A percentile compares a stretch with the other conserved stretches of the same genome.
These are phyloP conservation scores for Umbilicus rupestris DNA, from an alignment of 164 flowering plant genomes.

Conservation along the genomic window DNA sequence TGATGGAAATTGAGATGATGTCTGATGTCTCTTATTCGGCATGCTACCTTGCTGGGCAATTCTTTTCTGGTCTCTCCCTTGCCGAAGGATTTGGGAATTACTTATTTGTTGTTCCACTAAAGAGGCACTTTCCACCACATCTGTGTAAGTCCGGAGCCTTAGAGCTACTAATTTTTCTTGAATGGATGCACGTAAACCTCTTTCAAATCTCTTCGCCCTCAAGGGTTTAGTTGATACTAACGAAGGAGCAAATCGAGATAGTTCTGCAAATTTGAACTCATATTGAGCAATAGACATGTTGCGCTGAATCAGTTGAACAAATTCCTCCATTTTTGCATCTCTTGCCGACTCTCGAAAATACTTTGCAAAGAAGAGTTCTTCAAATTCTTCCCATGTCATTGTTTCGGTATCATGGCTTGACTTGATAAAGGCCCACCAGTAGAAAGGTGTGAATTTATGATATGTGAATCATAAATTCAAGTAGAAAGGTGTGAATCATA, in stretches of 20 bases:
- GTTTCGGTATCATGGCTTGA: not conserved
- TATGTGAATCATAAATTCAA: no score
- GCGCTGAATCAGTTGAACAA: not conserved
- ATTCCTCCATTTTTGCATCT: not conserved
- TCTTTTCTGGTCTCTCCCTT: not conserved
- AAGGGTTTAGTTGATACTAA: not conserved
- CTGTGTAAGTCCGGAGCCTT: not conserved
- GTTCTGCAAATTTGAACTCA: not conserved
- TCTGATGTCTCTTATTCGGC: not conserved
- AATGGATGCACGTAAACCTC: not conserved
- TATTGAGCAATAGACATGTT: not conserved
- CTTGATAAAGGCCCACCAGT: not conserved
- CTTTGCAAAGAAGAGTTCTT: no score
- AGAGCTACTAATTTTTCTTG: not conserved
- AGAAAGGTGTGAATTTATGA: no score
- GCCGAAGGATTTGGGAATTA: not conserved
- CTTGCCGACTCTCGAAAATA: not conserved
- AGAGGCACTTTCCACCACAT: not conserved
- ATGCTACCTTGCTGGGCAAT: no score
- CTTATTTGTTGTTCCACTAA: not conserved
- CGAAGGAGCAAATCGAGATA: not conserved
- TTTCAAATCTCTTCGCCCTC: not conserved
- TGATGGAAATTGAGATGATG: no score
- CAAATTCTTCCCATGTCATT: not conserved
- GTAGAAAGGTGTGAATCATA: no score